These are phyloP conservation scores for Diplodia mutila DNA, from an alignment of 2,329 filamentous ascomycete species.

Conservation along the genomic window DNA sequence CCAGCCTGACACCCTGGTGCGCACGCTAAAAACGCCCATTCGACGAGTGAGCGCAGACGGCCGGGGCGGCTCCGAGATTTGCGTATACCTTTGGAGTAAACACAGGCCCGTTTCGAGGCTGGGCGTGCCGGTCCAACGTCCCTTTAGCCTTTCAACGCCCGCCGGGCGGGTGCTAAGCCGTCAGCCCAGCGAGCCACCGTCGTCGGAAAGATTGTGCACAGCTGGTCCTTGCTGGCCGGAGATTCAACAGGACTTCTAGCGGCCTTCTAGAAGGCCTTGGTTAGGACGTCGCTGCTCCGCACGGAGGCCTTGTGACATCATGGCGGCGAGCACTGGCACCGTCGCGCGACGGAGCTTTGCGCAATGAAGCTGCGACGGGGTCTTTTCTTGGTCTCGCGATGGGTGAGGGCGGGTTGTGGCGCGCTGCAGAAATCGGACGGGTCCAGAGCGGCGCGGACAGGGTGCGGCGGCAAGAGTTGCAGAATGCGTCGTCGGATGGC, in stretches of 20 bases:
- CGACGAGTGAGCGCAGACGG: slow-evolving; percentile 12
- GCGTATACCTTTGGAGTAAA: slow-evolving; percentile 4
- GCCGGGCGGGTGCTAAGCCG: not conserved
- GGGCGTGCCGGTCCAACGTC: slow-evolving; percentile 2
- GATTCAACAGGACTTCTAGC: slow-evolving; percentile 17
- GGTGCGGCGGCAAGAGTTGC: slow-evolving; percentile 21
- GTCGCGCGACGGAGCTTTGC: not conserved
- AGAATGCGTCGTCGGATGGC: slow-evolving; percentile 17
- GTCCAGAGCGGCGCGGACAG: slow-evolving; percentile 12
- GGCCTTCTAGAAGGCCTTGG: slow-evolving; percentile 11
- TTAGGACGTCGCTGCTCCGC: not conserved
- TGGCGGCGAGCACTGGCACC: not conserved
- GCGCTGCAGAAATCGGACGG: slow-evolving; percentile 9
- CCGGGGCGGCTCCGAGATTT: slow-evolving; percentile 7
- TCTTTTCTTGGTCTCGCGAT: not conserved
- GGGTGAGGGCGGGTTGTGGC: not conserved
- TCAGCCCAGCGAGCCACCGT: slow-evolving; percentile 11
- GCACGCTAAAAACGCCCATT: slow-evolving; percentile 18
- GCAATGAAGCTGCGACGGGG: not conserved
- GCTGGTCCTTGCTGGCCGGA: not conserved
- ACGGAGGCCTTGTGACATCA: slow-evolving; percentile 1
- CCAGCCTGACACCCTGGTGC: slow-evolving; percentile 13
- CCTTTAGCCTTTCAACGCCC: slow-evolving; percentile 1
- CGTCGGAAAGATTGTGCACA: not conserved
- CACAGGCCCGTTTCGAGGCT: slow-evolving; percentile 14